Percentiles rank a stretch among this genome's conserved stretches.
phyloP scores from a whole-genome alignment of 2,329 filamentous ascomycete genomes.

The Emmonsiellopsis sp. region DNA sequence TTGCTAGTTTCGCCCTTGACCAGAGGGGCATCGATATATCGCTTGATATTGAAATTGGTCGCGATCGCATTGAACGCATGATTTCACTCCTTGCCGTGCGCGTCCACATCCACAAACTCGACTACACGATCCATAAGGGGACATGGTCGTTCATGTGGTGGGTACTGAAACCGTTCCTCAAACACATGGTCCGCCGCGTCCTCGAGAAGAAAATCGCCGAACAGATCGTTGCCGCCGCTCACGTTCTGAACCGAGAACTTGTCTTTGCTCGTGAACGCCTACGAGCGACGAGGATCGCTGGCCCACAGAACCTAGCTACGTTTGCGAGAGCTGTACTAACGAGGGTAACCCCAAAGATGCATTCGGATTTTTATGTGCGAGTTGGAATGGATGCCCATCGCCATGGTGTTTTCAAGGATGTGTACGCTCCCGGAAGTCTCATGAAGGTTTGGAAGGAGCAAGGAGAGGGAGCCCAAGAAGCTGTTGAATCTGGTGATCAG shows the following conservation, averaged over 20 bases:
- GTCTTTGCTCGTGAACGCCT: conserved; percentile 79
- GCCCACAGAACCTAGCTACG: conserved; percentile 69
- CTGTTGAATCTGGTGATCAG: conserved; percentile 58
- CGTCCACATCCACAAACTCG: conserved; percentile 78
- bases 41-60: conserved; percentile 73
- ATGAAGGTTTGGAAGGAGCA: conserved; percentile 85
- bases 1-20: conserved; percentile 78
- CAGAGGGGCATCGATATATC: conserved; percentile 79
- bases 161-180: conserved; percentile 74
- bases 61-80: conserved; percentile 70
- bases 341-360: conserved; percentile 59
- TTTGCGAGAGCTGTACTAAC: conserved; percentile 78
- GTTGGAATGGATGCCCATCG: conserved; percentile 58
- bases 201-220: conserved; percentile 70
- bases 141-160: conserved; percentile 71
- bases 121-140: conserved; percentile 61
- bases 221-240: conserved; percentile 60
- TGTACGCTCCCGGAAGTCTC: conserved; percentile 82
- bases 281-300: conserved; percentile 72
- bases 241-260: conserved; percentile 72
- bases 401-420: conserved; percentile 64
- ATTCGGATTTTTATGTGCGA: conserved; percentile 67
- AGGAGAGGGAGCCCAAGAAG: conserved; percentile 57
- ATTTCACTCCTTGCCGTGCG: conserved; percentile 66
- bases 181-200: conserved; percentile 68